Base-by-base conservation (phyloP, 495 filamentous ascomycete genomes). In the Friedmanniomyces simplex region DNA sequence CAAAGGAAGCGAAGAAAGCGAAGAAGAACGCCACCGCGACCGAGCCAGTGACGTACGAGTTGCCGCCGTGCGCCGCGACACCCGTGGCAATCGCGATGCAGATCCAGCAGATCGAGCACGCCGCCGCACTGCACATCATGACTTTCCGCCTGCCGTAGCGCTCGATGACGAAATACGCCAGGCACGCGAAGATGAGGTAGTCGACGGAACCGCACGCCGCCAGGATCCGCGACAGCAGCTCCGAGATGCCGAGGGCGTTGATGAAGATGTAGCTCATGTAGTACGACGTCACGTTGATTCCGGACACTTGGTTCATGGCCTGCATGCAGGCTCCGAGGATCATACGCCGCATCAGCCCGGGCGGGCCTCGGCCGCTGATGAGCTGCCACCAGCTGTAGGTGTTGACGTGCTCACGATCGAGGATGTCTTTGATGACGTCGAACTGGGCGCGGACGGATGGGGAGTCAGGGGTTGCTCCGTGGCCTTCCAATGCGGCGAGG, bases 91-190 rank as follows among this genome's bases (percentile, higher is more conserved):
- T 68, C 0, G 68, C 54, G 30, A 70, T 70, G n/a, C 64, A 43
- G 39, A 67, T 57, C 64, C 66, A 70, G 57, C 66, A 70, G 12
- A 63, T 62, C 6, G 64, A 67, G 55, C 66, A 68, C 20, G 66
- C 68, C 1, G 50, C 55, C 3, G 68, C 66, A 7, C 59, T 63
- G 48, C 18, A 42, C 66, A 70, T 68, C 66, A 70, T 68, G 34
- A 70, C 66, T 50, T 64, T 60, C 5, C 61, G 53, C 16, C 62
- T 47, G 13, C 63, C 57, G 51, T 59, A 67, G 6, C 62, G 46
- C 37, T 68, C 68, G 37, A 70, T 68, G 56, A 70, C 62, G 49
- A 68, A 67, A 59, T 69, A 67, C 0, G 65, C 66, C 37, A 69
- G 42, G 37, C 60, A 68, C 2, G 63, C 58, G 50, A 69, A 69